Evolutionary conservation across 164 flowering plant genomes (phyloP).

Genomic region (Liquidambar formosana): DNA sequence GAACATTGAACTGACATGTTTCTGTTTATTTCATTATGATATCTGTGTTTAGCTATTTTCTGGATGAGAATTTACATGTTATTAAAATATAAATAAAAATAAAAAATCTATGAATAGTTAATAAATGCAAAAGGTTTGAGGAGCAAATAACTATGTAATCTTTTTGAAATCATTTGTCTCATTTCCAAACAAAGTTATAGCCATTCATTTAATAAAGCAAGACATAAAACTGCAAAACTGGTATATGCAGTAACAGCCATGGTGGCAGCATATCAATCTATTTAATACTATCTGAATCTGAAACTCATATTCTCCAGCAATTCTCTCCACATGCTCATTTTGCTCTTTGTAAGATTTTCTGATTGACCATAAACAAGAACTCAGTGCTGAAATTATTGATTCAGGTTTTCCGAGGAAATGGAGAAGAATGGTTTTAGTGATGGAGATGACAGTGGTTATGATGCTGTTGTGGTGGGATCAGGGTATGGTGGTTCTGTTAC

Average conservation of each 20-base stretch:
- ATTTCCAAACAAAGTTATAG: not conserved
- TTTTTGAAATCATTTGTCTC: not conserved
- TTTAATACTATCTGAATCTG: conserved; percentile 3
- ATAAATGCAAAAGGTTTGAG: not conserved
- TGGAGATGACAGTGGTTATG: conserved; percentile 40
- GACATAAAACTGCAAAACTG: not conserved
- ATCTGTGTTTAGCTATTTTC: too few relatives aligned
- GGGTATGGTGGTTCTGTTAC: conserved; percentile 72
- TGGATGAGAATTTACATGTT: too few relatives aligned
- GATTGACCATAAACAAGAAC: not conserved
- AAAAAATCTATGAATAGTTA: too few relatives aligned
- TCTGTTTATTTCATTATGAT: too few relatives aligned
- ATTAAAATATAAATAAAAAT: too few relatives aligned
- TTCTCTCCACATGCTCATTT: not conserved
- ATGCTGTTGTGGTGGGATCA: conserved; percentile 61
- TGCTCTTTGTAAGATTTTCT: not conserved
- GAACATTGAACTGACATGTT: too few relatives aligned
- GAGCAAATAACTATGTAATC: not conserved
- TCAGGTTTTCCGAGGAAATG: conserved; percentile 32
- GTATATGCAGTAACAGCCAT: not conserved
- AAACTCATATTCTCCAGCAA: not conserved
- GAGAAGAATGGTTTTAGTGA: conserved; percentile 11
- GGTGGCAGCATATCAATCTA: not conserved
- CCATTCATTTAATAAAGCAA: not conserved
- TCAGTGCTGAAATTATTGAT: not conserved